Base-by-base conservation (phyloP, 805 yeast species). In the Myxozyma nipponensis region DNA sequence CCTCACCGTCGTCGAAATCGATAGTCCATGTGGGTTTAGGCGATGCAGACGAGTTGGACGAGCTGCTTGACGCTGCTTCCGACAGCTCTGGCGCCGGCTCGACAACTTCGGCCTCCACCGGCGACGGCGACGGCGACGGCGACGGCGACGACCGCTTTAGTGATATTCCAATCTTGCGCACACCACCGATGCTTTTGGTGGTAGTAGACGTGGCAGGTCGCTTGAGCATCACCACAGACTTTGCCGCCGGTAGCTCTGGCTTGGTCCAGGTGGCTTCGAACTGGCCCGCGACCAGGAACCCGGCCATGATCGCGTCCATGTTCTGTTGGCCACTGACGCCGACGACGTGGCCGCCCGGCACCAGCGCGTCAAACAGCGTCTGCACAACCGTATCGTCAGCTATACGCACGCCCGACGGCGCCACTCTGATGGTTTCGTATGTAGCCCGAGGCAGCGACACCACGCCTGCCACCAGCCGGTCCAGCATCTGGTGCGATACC, bases 281-380 rank as follows among this genome's bases (percentile, higher is more conserved):
- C 15, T 56, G 61, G 4, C 74, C 69, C 1, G 50, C 40, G 9
- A 57, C 49, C 45, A 78, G 68, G 56, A 85, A 83, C 0, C 90
- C 91, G 28, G 76, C 73, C 72, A 82, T 74, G 46, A 85, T 71
- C 23, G 82, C 90, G 59, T 82, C 84, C 47, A 86, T 64, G 41
- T 46, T 50, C 43, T 54, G 58, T 17, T 38, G 10, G 15, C 53
- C 47, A 10, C 62, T 42, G 1, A 58, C 56, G 18, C 74, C 74
- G 4, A 46, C 46, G 13, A 71, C 46, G 19, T 35, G 42, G 24
- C 71, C 74, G 2, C 64, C 63, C 18, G 66, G 62, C 19, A 50
- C 49, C 50, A 72, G 49, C 2, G 69, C 46, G 1, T 48, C 53
- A 42, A 52, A 63, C 6, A 71, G 41, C 13, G 13, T 28, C 9